These are phyloP conservation scores for Cordyceps militaris DNA, from an alignment of 2,329 filamentous ascomycete species.

Conservation along the genomic window DNA sequence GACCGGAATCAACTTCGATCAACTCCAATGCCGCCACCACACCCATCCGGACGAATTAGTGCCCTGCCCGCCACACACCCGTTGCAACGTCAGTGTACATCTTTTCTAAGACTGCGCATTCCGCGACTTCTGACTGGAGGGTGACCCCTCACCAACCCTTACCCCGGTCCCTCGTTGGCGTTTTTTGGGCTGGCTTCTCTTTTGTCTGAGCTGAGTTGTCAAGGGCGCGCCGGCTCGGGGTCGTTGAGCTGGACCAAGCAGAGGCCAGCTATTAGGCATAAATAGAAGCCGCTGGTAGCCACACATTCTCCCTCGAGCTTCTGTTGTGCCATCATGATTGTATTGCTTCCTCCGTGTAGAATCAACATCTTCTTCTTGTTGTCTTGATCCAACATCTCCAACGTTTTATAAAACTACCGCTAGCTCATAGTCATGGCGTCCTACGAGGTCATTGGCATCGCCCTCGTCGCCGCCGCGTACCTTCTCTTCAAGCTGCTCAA, in stretches of 20 bases:
- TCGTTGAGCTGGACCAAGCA: slow-evolving; percentile 6
- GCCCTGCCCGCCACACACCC: neutral
- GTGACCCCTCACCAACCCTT: neutral
- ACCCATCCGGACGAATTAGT: neutral
- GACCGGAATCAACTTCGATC: slow-evolving; percentile 4
- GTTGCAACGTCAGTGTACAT: neutral
- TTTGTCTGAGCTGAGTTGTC: neutral
- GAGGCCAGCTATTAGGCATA: slow-evolving; percentile 2
- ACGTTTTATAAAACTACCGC: neutral
- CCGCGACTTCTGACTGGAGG: slow-evolving; percentile 1
- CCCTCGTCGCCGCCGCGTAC: slow-evolving; percentile 16
- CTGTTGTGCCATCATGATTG: neutral
- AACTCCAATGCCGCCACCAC: neutral
- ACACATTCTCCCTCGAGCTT: neutral
- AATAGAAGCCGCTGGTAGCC: slow-evolving; percentile 6
- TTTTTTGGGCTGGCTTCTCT: too few species aligned
- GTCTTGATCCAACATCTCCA: neutral
- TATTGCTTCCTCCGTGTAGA: neutral
- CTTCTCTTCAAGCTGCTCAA: slow-evolving; percentile 28
- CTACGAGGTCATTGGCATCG: slow-evolving; percentile 11
- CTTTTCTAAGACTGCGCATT: neutral
- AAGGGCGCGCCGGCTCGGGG: too few species aligned
- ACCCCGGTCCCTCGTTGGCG: neutral
- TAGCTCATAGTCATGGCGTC: neutral
- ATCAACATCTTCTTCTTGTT: neutral